phyloP scores from a whole-genome alignment of 78 protist genomes.

The Pigoraptor vietnamica region DNA sequence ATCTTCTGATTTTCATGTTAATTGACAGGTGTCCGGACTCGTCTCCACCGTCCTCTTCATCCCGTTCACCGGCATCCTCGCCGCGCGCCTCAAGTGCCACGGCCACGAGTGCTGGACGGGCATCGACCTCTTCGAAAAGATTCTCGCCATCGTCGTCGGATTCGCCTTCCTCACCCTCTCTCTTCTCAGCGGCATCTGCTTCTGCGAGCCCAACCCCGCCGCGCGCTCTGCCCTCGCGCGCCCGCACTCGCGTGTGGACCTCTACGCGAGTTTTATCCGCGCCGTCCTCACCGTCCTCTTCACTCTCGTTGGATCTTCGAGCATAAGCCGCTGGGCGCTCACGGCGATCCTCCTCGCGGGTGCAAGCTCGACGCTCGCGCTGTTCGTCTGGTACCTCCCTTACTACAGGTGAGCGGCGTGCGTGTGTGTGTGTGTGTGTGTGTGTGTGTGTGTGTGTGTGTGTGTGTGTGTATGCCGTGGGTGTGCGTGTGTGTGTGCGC shows the following conservation, averaged over 20 bases:
- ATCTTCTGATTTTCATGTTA: too few relatives aligned
- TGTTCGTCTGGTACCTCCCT: neutral
- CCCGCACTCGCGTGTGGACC: neutral
- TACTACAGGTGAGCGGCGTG: neutral
- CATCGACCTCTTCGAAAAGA: neutral
- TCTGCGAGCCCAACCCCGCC: neutral
- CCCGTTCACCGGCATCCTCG: neutral
- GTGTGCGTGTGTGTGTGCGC: neutral
- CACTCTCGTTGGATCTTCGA: neutral
- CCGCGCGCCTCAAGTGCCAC: neutral
- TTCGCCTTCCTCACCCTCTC: neutral
- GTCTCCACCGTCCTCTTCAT: neutral
- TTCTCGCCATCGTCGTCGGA: neutral
- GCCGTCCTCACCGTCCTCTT: neutral
- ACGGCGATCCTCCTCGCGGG: neutral
- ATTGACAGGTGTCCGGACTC: too few relatives aligned
- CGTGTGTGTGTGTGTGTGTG: neutral
- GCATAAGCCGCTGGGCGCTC: neutral
- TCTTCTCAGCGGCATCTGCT: neutral
- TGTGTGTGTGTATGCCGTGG: neutral
- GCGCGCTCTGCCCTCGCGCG: neutral
- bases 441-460: neutral
- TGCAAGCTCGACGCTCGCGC: neutral
- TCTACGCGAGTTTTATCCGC: neutral
- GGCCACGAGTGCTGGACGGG: neutral